Percentiles rank a stretch among this genome's conserved stretches.
Evolutionary conservation across 2,329 filamentous ascomycete species (phyloP).

Genomic region (Nothophaeocryptopus gaeumannii): DNA sequence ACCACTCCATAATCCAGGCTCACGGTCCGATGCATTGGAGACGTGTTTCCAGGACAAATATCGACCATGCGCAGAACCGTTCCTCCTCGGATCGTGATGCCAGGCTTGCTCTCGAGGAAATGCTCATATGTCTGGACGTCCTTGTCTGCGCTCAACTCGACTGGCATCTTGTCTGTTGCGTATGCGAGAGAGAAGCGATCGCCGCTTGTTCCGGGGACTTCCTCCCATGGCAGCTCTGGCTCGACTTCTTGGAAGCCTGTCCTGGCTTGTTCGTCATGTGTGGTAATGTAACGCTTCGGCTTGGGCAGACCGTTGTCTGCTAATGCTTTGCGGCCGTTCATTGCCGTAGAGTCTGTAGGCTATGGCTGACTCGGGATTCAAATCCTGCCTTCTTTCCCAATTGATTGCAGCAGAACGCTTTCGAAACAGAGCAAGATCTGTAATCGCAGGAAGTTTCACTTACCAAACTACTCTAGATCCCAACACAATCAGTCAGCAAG

Average conservation of each 20-base stretch:
- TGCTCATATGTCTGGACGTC: conserved; percentile 30
- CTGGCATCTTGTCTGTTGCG: conserved; percentile 28
- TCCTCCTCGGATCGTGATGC: conserved; percentile 26
- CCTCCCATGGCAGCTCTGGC: conserved; percentile 4
- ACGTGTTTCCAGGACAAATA: conserved; percentile 34
- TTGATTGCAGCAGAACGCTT: too few relatives aligned
- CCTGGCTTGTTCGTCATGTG: conserved; percentile 36
- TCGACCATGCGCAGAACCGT: conserved; percentile 38
- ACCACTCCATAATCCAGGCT: conserved; percentile 40
- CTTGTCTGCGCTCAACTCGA: conserved; percentile 1
- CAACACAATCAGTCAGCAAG: too few relatives aligned
- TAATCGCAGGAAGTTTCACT: too few relatives aligned
- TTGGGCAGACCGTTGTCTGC: conserved; percentile 3
- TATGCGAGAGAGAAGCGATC: conserved; percentile 13
- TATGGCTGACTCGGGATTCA: too few relatives aligned
- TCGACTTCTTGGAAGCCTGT: conserved; percentile 31
- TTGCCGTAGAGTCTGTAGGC: too few relatives aligned
- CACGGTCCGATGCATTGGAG: conserved; percentile 40
- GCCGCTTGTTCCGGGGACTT: conserved; percentile 11
- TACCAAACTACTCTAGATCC: too few relatives aligned
- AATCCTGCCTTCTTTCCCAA: too few relatives aligned
- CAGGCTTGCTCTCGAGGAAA: conserved; percentile 28
- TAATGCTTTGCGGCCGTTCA: too few relatives aligned
- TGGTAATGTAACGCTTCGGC: conserved; percentile 40
- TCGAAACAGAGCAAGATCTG: too few relatives aligned